Conservation (phyloP, 2,329 filamentous ascomycete genomes). For the Diplodia mutila region DNA sequence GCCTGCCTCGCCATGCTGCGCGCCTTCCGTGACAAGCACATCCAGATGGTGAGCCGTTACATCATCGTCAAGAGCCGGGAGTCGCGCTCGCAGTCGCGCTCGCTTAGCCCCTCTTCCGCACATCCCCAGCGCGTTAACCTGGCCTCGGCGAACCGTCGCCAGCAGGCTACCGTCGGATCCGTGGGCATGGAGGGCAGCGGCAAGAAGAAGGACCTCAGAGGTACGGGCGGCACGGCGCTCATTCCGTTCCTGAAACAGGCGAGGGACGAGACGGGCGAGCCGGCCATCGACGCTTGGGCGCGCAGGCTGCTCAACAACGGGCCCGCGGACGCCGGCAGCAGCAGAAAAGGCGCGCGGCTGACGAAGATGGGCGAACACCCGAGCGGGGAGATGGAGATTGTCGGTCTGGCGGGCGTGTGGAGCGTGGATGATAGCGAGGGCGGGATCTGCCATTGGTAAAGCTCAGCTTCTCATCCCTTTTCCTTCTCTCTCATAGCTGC, state of each 20-base stretch:
- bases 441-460: constrained; percentile 60
- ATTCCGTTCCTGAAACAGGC: constrained; percentile 98
- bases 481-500: not conserved
- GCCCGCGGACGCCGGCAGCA: constrained; percentile 37
- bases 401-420: constrained; percentile 83
- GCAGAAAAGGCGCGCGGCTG: constrained; percentile 52
- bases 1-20: constrained; percentile 82
- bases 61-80: constrained; percentile 88
- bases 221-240: constrained; percentile 89
- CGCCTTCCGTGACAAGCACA: constrained; percentile 87
- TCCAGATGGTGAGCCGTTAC: constrained; percentile 93
- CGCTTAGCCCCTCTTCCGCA: constrained; percentile 51
- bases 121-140: constrained; percentile 58
- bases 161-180: constrained; percentile 28
- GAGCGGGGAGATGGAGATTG: constrained; percentile 60
- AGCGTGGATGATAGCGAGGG: constrained; percentile 81
- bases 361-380: constrained; percentile 59
- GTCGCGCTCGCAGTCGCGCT: constrained; percentile 63
- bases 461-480: not conserved
- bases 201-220: constrained; percentile 65
- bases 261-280: constrained; percentile 91
- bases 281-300: constrained; percentile 74
- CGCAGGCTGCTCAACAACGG: constrained; percentile 60
- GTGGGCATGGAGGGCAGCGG: constrained; percentile 28
- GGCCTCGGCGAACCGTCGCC: constrained; percentile 52